These are phyloP conservation scores for Hypoxylon sp. DNA, from an alignment of 2,329 filamentous ascomycete genomes.

Conservation along the genomic window DNA sequence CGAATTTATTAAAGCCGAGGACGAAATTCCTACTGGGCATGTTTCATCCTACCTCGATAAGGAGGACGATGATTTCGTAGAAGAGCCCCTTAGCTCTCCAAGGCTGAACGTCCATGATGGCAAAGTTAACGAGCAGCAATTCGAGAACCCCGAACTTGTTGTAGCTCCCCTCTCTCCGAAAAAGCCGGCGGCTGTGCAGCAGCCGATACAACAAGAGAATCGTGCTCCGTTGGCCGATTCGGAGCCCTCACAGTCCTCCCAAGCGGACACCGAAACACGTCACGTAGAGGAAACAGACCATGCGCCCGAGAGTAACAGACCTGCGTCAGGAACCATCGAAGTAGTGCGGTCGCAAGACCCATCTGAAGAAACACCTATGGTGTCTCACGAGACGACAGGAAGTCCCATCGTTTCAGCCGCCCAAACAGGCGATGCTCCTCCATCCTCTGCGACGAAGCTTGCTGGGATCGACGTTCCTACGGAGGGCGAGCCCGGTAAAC, in stretches of 20 bases:
- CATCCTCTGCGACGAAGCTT: slow-evolving; percentile 3
- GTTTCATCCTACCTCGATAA: slow-evolving; percentile 66
- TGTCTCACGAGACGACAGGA: not conserved
- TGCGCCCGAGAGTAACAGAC: not conserved
- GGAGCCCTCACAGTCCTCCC: slow-evolving; percentile 12
- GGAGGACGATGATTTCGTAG: slow-evolving; percentile 82
- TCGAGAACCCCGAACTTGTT: slow-evolving; percentile 70
- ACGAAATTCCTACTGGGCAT: slow-evolving; percentile 62
- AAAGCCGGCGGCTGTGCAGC: slow-evolving; percentile 54
- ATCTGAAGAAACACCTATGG: slow-evolving; percentile 7
- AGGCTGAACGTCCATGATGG: slow-evolving; percentile 73
- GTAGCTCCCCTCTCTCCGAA: slow-evolving; percentile 72
- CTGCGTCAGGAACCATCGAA: not conserved
- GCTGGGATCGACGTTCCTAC: not conserved
- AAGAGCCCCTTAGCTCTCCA: slow-evolving; percentile 81
- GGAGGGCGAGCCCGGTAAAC: slow-evolving; percentile 8
- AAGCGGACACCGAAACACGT: not conserved
- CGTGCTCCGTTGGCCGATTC: not conserved
- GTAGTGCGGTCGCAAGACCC: not conserved
- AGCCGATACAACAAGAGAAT: slow-evolving; percentile 22
- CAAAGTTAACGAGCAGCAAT: slow-evolving; percentile 65
- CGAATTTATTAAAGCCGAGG: slow-evolving; percentile 74
- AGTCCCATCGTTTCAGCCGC: not conserved
- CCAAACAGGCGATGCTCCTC: not conserved
- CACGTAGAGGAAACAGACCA: not conserved